Evolutionary conservation across 352 stramenopile species (phyloP).

Genomic region (Phytopythium delawarense): DNA sequence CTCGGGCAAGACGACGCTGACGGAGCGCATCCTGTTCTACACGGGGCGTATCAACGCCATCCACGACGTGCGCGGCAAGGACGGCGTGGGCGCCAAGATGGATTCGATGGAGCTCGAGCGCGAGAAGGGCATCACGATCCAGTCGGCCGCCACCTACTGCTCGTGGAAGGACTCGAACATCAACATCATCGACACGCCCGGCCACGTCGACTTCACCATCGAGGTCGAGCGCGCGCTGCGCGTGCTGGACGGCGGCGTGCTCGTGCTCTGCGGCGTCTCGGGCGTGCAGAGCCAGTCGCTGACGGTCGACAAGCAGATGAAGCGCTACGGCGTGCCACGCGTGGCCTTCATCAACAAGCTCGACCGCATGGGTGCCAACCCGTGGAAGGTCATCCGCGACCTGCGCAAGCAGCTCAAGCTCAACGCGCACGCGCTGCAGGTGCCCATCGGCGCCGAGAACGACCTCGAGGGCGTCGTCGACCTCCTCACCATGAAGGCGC

Average conservation of each 20-base stretch:
- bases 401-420: conserved; percentile 96
- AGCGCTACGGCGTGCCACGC: conserved; percentile 98
- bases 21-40: conserved; percentile 99
- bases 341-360: conserved; percentile 99
- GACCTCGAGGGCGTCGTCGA: conserved; percentile 96
- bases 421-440: conserved; percentile 94
- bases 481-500: conserved; percentile 89
- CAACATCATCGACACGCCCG: conserved; percentile 99
- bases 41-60: conserved; percentile 97
- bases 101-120: conserved; percentile 99
- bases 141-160: conserved; percentile 98
- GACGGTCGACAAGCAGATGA: conserved; percentile 99
- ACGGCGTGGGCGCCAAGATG: conserved; percentile 99
- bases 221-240: conserved; percentile 97
- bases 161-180: conserved; percentile 96
- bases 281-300: conserved; percentile 98
- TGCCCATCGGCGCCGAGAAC: conserved; percentile 97
- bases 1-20: conserved; percentile 99
- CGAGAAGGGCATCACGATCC: conserved; percentile 99
- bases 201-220: conserved; percentile 99
- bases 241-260: conserved; percentile 97
- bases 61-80: conserved; percentile 96
- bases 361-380: conserved; percentile 96
- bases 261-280: conserved; percentile 89
- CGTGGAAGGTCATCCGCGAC: conserved; percentile 93